Percentiles rank a stretch among this genome's conserved stretches.
Evolutionary conservation across 345 rosid species (phyloP).

Genomic region (Melastoma malabathricum): DNA sequence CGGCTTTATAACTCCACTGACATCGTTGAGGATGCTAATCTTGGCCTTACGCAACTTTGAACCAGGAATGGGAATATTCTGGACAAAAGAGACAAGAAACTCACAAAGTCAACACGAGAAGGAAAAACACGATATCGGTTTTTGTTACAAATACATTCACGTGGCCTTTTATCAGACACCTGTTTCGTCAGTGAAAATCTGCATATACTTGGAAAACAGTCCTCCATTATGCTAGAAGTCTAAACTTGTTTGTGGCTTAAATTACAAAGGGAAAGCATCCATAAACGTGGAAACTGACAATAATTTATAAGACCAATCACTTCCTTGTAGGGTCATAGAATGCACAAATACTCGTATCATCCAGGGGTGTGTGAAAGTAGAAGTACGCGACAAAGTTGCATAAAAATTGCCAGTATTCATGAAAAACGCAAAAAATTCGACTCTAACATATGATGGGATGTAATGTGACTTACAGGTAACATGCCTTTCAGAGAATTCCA

Average conservation of each 20-base stretch:
- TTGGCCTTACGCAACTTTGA: conserved; percentile 27
- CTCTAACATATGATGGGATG: background rate
- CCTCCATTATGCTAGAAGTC: too few species aligned
- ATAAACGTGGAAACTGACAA: too few species aligned
- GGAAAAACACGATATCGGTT: background rate
- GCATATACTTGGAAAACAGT: too few species aligned
- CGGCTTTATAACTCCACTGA: conserved; percentile 45
- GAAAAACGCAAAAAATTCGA: background rate
- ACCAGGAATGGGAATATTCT: conserved; percentile 30
- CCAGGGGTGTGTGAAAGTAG: too few species aligned
- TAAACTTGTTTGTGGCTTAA: too few species aligned
- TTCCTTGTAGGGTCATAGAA: too few species aligned
- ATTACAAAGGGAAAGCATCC: too few species aligned
- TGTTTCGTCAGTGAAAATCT: too few species aligned
- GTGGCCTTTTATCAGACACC: too few species aligned
- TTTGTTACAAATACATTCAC: background rate
- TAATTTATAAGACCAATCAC: too few species aligned
- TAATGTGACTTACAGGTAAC: conserved; percentile 30
- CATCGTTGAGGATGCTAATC: conserved; percentile 39
- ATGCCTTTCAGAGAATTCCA: conserved; percentile 42
- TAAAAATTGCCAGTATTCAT: background rate
- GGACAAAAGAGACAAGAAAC: conserved; percentile 5
- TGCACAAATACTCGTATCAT: too few species aligned
- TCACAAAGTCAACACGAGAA: background rate
- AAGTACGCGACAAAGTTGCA: too few species aligned